phyloP scores from a whole-genome alignment of 2,329 filamentous ascomycete species.

The Xylogone sp. region DNA sequence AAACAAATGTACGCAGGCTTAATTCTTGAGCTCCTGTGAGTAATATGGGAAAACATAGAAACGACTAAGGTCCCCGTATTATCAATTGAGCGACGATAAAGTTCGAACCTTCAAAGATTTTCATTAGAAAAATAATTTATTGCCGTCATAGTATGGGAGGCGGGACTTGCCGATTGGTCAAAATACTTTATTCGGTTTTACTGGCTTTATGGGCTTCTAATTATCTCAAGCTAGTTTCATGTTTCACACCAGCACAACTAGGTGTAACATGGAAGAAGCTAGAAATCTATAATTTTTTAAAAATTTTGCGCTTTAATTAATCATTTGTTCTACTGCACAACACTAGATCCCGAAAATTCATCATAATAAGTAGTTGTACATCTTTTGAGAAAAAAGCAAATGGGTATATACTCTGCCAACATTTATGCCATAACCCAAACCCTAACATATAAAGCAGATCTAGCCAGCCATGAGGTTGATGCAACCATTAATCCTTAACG shows the following conservation, averaged over 20 bases:
- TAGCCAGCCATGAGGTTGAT: not conserved
- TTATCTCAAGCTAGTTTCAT: no score
- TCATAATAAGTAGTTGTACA: not conserved
- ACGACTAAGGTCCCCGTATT: not conserved
- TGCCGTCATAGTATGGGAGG: not conserved
- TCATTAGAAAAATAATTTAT: not conserved
- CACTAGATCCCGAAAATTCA: no score
- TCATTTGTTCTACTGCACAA: no score
- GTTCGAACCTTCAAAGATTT: not conserved
- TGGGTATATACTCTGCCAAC: conserved; percentile 20
- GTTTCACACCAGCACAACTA: no score
- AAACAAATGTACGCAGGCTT: conserved; percentile 18
- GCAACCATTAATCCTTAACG: not conserved
- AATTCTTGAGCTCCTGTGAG: conserved; percentile 14
- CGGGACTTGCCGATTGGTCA: not conserved
- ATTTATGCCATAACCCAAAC: conserved; percentile 1
- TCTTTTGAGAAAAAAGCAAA: conserved; percentile 14
- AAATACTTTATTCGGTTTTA: not conserved
- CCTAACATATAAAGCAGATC: not conserved
- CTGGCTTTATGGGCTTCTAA: not conserved
- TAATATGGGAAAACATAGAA: conserved; percentile 20
- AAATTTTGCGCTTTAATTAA: no score
- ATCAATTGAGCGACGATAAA: no score
- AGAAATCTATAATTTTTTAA: no score
- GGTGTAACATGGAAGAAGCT: no score